phyloP scores from a whole-genome alignment of 1,284 basidiomycete species.

The Thecaphora thlaspeos region DNA sequence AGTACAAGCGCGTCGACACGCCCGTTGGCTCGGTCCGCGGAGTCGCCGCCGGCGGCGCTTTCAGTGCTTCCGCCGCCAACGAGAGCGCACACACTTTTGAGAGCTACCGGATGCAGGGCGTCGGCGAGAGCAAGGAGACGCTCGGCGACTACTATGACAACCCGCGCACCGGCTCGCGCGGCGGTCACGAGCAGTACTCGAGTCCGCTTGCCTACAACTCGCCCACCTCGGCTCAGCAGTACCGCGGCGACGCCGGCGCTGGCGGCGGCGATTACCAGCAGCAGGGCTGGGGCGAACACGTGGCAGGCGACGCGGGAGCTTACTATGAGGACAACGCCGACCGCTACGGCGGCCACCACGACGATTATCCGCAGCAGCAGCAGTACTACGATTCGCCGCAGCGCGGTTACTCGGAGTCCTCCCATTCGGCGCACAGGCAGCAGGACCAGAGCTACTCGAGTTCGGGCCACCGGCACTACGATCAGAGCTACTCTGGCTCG shows the following conservation, averaged over 20 bases:
- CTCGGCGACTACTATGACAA: constrained; percentile 46
- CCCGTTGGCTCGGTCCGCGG: constrained; percentile 21
- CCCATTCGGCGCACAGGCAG: constrained; percentile 3
- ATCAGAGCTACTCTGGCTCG: constrained; percentile 10
- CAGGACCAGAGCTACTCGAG: constrained; percentile 25
- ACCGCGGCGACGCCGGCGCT: constrained; percentile 8
- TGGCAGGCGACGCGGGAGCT: constrained; percentile 45
- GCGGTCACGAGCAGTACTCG: constrained; percentile 8
- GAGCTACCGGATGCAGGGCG: constrained; percentile 45
- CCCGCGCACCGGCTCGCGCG: constrained; percentile 25
- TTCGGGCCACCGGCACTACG: constrained; percentile 6
- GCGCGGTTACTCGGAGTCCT: no score
- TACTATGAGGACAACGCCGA: constrained; percentile 44
- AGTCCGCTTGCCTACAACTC: constrained; percentile 33
- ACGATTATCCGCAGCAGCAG: constrained; percentile 22
- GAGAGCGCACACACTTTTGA: constrained; percentile 43
- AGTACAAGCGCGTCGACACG: constrained; percentile 53
- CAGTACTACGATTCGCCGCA: constrained; percentile 10
- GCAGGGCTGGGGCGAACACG: constrained; percentile 50
- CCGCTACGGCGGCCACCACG: constrained; percentile 28
- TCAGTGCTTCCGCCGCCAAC: constrained; percentile 19
- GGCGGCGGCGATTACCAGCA: constrained; percentile 15
- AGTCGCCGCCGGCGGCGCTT: constrained; percentile 23
- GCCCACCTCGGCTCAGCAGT: neutral
- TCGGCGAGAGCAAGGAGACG: constrained; percentile 31